A percentile compares a stretch with the other conserved stretches of the same genome.
phyloP scores from a whole-genome alignment of 2,329 filamentous ascomycete species.

The Calonectria fujianensis region DNA sequence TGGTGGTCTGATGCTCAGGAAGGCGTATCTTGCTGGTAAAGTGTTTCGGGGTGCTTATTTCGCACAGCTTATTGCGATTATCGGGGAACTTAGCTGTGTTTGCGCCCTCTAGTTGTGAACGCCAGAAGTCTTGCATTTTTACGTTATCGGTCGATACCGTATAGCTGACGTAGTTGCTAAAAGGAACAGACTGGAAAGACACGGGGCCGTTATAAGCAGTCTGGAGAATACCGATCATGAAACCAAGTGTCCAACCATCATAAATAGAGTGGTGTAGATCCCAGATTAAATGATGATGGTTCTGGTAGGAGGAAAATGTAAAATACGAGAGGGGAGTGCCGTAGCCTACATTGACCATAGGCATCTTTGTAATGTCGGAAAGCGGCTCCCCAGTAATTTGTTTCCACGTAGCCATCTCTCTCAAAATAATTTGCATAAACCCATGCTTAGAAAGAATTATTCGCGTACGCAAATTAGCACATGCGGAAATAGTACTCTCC shows the following conservation, averaged over 20 bases:
- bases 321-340: slow-evolving; percentile 26
- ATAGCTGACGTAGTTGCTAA: slow-evolving; percentile 29
- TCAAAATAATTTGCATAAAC: slow-evolving; percentile 9
- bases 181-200: slow-evolving; percentile 16
- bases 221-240: slow-evolving; percentile 15
- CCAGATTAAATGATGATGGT: slow-evolving; percentile 5
- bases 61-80: not conserved
- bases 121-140: slow-evolving; percentile 18
- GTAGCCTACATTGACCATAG: slow-evolving; percentile 22
- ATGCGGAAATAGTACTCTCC: not conserved
- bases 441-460: slow-evolving; percentile 18
- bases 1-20: slow-evolving; percentile 2
- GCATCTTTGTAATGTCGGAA: slow-evolving; percentile 13
- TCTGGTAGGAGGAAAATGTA: slow-evolving; percentile 12
- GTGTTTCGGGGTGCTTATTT: not conserved
- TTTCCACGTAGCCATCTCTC: slow-evolving; percentile 1
- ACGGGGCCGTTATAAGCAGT: slow-evolving; percentile 6
- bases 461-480: slow-evolving; percentile 13
- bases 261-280: slow-evolving; percentile 27
- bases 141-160: not conserved
- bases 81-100: slow-evolving; percentile 24
- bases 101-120: slow-evolving; percentile 21
- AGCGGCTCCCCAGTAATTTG: not conserved
- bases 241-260: slow-evolving; percentile 20
- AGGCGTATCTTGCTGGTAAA: slow-evolving; percentile 11